Evolutionary conservation across 306 rosid genomes (phyloP).

Genomic region (Cicer pinnatifidum): DNA sequence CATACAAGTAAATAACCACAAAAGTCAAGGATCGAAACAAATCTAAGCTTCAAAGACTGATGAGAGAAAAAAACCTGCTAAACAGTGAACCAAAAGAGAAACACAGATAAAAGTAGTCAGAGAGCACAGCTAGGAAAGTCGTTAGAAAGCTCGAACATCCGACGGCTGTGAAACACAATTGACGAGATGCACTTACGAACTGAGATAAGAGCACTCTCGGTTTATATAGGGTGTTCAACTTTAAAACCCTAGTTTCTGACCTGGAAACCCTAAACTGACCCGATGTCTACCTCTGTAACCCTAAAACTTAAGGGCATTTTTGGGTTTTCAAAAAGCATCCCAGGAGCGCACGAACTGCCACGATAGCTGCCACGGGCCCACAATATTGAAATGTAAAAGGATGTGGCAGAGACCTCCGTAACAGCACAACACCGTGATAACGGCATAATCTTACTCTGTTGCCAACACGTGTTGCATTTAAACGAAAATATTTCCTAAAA

Average conservation of each 20-base stretch:
- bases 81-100: background rate
- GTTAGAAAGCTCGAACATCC: background rate
- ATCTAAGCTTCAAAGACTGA: background rate
- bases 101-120: background rate
- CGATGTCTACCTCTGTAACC: background rate
- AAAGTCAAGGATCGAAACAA: background rate
- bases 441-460: background rate
- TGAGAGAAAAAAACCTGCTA: background rate
- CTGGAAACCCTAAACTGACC: conserved; percentile 12
- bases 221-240: background rate
- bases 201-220: background rate
- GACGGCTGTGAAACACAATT: background rate
- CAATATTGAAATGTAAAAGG: background rate
- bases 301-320: conserved; percentile 9
- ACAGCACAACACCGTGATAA: background rate
- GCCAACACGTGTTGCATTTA: background rate
- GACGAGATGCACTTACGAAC: conserved; percentile 8
- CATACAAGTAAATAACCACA: background rate
- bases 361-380: background rate
- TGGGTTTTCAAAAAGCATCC: background rate
- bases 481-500: conserved; percentile 17
- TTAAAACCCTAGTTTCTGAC: conserved; percentile 18
- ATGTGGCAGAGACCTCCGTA: background rate
- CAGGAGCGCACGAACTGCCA: background rate
- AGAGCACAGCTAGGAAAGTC: background rate